Base-by-base conservation (phyloP, 352 stramenopile species). In the Pythium chondricola region DNA sequence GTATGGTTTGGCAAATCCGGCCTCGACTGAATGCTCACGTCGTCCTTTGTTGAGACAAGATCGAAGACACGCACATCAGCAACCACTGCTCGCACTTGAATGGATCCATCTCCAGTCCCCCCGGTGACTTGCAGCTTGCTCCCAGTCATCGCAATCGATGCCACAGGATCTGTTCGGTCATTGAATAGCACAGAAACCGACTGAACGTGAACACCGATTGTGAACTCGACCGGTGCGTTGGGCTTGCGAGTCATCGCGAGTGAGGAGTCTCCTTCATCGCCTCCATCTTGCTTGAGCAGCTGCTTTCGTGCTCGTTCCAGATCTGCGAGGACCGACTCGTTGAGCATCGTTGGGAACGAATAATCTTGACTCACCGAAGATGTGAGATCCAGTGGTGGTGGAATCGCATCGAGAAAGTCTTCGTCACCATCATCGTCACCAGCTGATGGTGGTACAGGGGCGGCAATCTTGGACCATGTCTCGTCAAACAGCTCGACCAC, bases 101-200 rank as follows among this genome's bases (percentile, higher is more conserved):
- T 41, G n/a, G 69, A 45, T 4, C 40, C 42, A 44, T 59, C 36
- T 41, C 52, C 22, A 17, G 6, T 29, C 16, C 46, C 53, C 2
- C 21, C 56, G 5, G 39, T 26, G 14, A 56, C 17, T 30, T 55
- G 39, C n/a, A 61, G n/a, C 21, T 58, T 57, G n/a, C 29, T 44
- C 3, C 67, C 14, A 43, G 59, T 18, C 52, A 95, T 52, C 2
- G 83, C 83, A 30, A 89, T 37, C 0, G 83, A 95, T 18, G 61
- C 56, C 5, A 92, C 47, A 14, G 65, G 67, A 41, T 89, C 74
- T 17, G 73, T 67, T 39, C 78, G 75, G 52, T 95, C 78, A 32
- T 69, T 75, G 48, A 95, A 77, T 22, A 82, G 88, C 2, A 88
- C 51, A 7, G 83, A 95, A 24, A 92, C 38, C 18, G 83, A 95